Percentiles rank a stretch among this genome's conserved stretches.
These are phyloP conservation scores for Trichoderma polysporum DNA, from an alignment of 2,329 filamentous ascomycete genomes.

Conservation along the genomic window DNA sequence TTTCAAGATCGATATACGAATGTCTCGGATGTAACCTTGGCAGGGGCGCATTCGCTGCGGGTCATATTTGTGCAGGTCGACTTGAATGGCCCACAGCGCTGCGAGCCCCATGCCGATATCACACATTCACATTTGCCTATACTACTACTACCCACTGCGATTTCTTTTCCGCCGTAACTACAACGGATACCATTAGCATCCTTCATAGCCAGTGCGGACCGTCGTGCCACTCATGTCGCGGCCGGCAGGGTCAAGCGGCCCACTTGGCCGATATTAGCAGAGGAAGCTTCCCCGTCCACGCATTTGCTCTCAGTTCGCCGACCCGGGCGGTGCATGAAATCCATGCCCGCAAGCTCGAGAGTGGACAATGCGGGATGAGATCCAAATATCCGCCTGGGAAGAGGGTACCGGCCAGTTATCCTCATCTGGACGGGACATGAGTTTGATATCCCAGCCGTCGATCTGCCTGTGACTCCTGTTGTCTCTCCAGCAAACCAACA, in stretches of 20 bases:
- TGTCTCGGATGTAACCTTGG: conserved; percentile 6
- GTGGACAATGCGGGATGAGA: not conserved
- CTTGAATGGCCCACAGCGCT: conserved; percentile 1
- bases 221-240: conserved; percentile 9
- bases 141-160: not conserved
- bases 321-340: not conserved
- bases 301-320: conserved; percentile 13
- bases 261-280: not conserved
- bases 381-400: not conserved
- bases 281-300: not conserved
- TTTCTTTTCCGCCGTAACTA: not conserved
- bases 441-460: conserved; percentile 11
- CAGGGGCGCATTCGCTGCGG: conserved; percentile 6
- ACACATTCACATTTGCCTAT: conserved; percentile 4
- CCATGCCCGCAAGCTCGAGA: not conserved
- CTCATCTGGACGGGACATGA: conserved; percentile 1
- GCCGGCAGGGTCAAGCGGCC: not conserved
- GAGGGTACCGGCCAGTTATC: not conserved
- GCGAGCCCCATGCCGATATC: not conserved
- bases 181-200: not conserved
- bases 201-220: not conserved
- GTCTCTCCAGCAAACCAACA: not conserved
- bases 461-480: conserved; percentile 16
- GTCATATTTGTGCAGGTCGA: not conserved
- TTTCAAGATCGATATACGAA: conserved; percentile 15